Evolutionary conservation across 2,329 filamentous ascomycete species (phyloP), one percentile per base, ranked within the genome.

Genomic region (Albophoma yamanashiensis): DNA sequence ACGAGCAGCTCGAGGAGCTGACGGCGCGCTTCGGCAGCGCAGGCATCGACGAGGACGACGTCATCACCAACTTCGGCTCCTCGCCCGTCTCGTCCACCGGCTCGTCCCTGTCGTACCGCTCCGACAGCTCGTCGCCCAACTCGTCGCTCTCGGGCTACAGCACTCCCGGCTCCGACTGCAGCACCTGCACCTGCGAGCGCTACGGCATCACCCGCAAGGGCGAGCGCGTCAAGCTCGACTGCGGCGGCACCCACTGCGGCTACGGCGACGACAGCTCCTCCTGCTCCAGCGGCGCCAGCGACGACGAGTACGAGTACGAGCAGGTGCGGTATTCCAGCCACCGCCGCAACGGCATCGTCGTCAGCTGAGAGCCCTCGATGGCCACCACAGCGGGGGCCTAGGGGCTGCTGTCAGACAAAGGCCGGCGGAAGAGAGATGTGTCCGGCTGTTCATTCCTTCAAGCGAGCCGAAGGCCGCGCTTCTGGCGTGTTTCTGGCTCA

Each of bases 151-250:
- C 88, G 59, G 89, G 87, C 67, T 92, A 91, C 75, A 91, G 90
- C 80, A 89, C 87, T 63, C 89, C 89, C 64, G 82, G 82, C 75
- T 91, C 89, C 58, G 89, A 89, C 70, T 86, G 85, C 77, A 87
- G 83, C 70, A 83, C 82, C 73, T 97, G 94, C 85, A 92, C 88
- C 65, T 97, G 93, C 79, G 91, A 97, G 76, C 90, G 92, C 78
- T 97, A 94, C 80, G 93, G 92, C 68, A 96, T 97, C 80, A 97
- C 92, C 65, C 89, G 92, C 78, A 87, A 88, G 75, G 92, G 92
- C 71, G 89, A 95, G 75, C 88, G 92, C 70, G 89, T 97, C 83
- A 94, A 93, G 84, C 86, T 97, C 74, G 92, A 97, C 84, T 97
- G 93, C 72, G 92, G 92, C 68, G 93, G 93, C 67, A 81, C 86